phyloP scores from a whole-genome alignment of 345 rosid species.

The Ceriops tagal region DNA sequence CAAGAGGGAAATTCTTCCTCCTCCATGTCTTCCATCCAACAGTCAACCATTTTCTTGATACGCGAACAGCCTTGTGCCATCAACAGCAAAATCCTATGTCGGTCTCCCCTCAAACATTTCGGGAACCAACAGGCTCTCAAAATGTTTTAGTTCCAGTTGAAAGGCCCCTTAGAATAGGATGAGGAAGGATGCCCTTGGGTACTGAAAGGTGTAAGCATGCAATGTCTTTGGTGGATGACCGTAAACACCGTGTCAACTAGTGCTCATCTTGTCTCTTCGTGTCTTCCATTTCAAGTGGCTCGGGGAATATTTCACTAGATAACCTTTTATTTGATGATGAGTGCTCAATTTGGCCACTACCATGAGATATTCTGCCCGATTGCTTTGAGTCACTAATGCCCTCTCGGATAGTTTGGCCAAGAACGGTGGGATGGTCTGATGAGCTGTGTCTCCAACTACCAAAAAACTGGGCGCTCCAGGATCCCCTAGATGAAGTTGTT shows the following conservation, averaged over 20 bases:
- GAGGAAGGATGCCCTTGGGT: neutral
- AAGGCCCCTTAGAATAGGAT: neutral
- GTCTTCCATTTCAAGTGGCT: constrained; percentile 57
- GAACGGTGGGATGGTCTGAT: constrained; percentile 31
- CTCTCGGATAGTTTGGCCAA: constrained; percentile 26
- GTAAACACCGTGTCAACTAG: neutral
- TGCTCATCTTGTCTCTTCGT: constrained; percentile 39
- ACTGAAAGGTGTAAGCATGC: neutral
- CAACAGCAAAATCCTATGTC: neutral
- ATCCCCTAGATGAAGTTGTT: constrained; percentile 79
- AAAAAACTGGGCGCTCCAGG: constrained; percentile 89
- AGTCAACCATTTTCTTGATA: neutral
- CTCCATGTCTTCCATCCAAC: neutral
- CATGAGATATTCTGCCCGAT: constrained; percentile 46
- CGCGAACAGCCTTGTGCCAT: neutral
- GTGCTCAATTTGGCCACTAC: constrained; percentile 45
- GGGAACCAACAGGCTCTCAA: neutral
- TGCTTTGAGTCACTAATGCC: constrained; percentile 54
- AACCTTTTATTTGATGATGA: constrained; percentile 72
- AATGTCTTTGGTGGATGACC: neutral
- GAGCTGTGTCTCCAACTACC: constrained; percentile 95
- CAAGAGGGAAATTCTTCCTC: neutral
- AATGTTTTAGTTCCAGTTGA: neutral
- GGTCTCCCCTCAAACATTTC: neutral
- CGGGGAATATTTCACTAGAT: constrained; percentile 82